Conservation (phyloP, 352 stramenopile species). For the Lagenidium giganteum region DNA sequence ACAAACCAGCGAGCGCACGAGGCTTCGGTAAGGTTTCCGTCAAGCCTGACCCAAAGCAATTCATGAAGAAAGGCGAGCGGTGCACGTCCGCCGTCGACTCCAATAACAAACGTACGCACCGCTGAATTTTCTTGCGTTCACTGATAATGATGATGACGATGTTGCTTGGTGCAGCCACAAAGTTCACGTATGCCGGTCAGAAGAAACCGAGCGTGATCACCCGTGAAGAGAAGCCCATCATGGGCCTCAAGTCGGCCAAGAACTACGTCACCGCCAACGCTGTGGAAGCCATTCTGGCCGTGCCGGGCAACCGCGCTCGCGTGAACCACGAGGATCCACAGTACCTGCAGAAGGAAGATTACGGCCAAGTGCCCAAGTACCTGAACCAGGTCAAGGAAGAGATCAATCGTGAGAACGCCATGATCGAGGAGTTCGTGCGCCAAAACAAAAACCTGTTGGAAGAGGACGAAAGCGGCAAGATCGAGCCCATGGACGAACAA, state of each 20-base stretch:
- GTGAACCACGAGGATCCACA: conserved; percentile 45
- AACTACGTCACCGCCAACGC: conserved; percentile 91
- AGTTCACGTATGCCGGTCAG: conserved; percentile 44
- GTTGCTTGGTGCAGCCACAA: conserved; percentile 22
- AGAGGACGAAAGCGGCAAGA: conserved; percentile 32
- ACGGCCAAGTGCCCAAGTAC: conserved; percentile 86
- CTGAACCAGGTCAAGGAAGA: conserved; percentile 86
- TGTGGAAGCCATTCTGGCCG: conserved; percentile 81
- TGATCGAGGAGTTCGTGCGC: conserved; percentile 86
- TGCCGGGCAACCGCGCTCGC: conserved; percentile 38
- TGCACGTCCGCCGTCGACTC: conserved; percentile 37
- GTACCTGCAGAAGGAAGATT: conserved; percentile 85
- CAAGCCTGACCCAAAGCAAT: conserved; percentile 67
- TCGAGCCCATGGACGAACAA: conserved; percentile 72
- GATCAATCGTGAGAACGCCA: conserved; percentile 84
- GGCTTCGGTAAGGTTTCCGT: conserved; percentile 52
- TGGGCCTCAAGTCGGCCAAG: conserved; percentile 85
- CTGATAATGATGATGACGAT: conserved; percentile 5
- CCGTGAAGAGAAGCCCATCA: conserved; percentile 79
- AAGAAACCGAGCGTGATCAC: conserved; percentile 65
- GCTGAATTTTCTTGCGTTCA: conserved; percentile 15
- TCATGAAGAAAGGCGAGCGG: conserved; percentile 65
- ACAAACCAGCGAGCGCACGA: conserved; percentile 48
- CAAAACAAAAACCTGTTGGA: conserved; percentile 79
- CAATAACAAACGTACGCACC: conserved; percentile 43